Conservation (phyloP, 192 early-diverging fungal genomes). For the Funneliformis geosporum region DNA sequence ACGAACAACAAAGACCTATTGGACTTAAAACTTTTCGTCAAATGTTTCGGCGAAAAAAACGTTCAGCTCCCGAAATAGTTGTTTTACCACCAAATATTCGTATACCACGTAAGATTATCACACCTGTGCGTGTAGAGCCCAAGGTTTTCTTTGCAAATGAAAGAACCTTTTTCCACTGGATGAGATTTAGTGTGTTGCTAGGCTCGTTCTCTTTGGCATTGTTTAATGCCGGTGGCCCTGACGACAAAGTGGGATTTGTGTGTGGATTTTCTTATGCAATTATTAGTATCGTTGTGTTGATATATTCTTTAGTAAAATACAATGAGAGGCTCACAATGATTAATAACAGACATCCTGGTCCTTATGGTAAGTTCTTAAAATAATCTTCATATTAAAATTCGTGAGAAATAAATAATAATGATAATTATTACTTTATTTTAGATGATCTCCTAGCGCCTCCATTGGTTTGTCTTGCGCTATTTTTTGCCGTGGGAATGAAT, state of each 20-base stretch:
- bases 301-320: constrained; percentile 71
- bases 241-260: constrained; percentile 64
- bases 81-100: constrained; percentile 41
- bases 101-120: constrained; percentile 48
- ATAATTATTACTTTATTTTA: constrained; percentile 7
- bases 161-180: constrained; percentile 82
- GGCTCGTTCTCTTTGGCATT: constrained; percentile 70
- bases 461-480: constrained; percentile 63
- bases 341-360: constrained; percentile 55
- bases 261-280: constrained; percentile 72
- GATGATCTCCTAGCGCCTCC: constrained; percentile 76
- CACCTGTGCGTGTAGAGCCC: constrained; percentile 73
- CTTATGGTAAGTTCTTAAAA: constrained; percentile 44
- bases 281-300: constrained; percentile 68
- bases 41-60: background rate
- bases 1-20: background rate
- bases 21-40: background rate
- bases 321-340: constrained; percentile 71
- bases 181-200: constrained; percentile 73
- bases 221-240: constrained; percentile 73
- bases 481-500: constrained; percentile 58
- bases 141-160: constrained; percentile 90
- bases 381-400: background rate
- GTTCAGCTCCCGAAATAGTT: constrained; percentile 17
- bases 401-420: background rate